phyloP scores from a whole-genome alignment of 257 asterid species.

The Nemophila menziesii region DNA sequence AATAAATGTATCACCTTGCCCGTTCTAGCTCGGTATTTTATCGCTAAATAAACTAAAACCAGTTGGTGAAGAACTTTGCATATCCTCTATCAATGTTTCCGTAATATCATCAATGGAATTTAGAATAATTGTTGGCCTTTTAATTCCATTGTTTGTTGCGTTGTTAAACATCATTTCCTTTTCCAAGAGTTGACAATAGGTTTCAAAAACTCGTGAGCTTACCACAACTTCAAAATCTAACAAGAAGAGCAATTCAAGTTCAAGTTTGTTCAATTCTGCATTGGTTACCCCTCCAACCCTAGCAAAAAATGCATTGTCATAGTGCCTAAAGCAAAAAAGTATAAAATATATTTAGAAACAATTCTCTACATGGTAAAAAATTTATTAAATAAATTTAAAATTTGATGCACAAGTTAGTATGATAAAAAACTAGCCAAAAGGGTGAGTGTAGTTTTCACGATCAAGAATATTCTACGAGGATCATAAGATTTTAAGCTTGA shows the following conservation, averaged over 20 bases:
- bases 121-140: constrained; percentile 16
- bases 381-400: too few relatives aligned
- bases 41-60: not conserved
- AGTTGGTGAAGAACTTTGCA: constrained; percentile 36
- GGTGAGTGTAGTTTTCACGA: too few relatives aligned
- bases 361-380: too few relatives aligned
- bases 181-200: constrained; percentile 80
- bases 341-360: too few relatives aligned
- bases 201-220: constrained; percentile 55
- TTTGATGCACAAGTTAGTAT: too few relatives aligned
- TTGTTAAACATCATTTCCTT: constrained; percentile 46
- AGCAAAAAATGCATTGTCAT: constrained; percentile 71
- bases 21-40: not conserved
- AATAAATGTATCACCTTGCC: not conserved
- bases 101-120: constrained; percentile 35
- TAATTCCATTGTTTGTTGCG: constrained; percentile 9
- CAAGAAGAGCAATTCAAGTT: constrained; percentile 60
- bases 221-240: constrained; percentile 55
- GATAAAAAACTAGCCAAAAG: too few relatives aligned
- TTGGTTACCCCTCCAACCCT: constrained; percentile 84
- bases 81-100: constrained; percentile 38
- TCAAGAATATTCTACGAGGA: too few relatives aligned
- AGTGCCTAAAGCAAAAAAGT: constrained; percentile 41
- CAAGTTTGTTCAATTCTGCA: constrained; percentile 55
- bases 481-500: too few relatives aligned